Evolutionary conservation across 352 stramenopile genomes (phyloP), one percentile per base, ranked within the genome.

Genomic region (Blastocystis sp.): DNA sequence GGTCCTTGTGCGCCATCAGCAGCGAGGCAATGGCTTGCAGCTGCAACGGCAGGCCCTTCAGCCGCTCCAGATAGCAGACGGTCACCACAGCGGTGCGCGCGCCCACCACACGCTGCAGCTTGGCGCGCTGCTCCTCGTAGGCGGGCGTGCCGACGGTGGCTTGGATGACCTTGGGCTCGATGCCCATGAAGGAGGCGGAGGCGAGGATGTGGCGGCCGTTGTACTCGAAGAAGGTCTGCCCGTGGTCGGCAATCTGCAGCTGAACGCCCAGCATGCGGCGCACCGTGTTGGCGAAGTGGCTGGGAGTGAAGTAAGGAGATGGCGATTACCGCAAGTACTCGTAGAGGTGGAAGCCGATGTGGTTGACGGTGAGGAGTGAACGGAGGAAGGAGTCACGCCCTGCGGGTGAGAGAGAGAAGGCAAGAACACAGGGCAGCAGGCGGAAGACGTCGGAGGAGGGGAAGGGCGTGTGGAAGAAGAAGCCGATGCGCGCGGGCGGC

Each of bases 381-480:
- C 94, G 90, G 42, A 98, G 90, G 21, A 98, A 91, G 87, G 95
- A 93, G 76, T 96, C 95, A 24, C 94, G 91, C 54, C 64, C 78
- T 88, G 34, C 17, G n/a, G 1, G 43, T 78, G 6, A 79, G 2
- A 43, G 3, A 62, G 6, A 3, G 3, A 11, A 4, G 1, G 43
- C 1, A 42, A 1, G 11, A 17, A 2, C 28, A 88, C 78, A 79
- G 7, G 95, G 97, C 0, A 99, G 91, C 3, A 95, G 98, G 38
- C 96, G 92, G 89, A 98, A 99, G 4, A 99, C 97, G 90, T 98
- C 96, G 0, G 94, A 98, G 42, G 94, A 97, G 38, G 97, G 97
- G 89, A 99, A 99, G 34, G 97, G 97, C 24, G 97, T 96, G 91
- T 99, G 96, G 14, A 99, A 90, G 89, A 98, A 99, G 38, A 98